Conservation (phyloP, 2,329 filamentous ascomycete species). For the Intubia oerlemansii region DNA sequence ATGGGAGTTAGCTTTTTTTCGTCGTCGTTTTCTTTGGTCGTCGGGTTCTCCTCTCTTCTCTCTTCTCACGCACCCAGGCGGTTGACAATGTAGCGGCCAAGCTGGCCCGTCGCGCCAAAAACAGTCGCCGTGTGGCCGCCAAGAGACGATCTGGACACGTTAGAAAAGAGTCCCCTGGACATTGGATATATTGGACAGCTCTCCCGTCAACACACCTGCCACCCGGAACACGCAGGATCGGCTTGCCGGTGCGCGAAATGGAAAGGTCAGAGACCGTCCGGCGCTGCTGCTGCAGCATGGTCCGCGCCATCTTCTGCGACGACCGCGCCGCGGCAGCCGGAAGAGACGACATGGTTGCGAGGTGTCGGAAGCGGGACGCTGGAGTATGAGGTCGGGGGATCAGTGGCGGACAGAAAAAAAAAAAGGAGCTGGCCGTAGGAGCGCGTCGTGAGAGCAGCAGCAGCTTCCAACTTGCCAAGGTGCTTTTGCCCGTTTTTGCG, state of each 20-base stretch:
- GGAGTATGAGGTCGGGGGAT: neutral
- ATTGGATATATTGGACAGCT: too few relatives aligned
- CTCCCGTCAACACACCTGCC: constrained; percentile 84
- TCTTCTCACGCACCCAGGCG: constrained; percentile 56
- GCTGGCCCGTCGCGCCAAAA: constrained; percentile 88
- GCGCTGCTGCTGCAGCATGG: constrained; percentile 26
- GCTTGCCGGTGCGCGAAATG: constrained; percentile 91
- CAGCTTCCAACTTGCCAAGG: constrained; percentile 4
- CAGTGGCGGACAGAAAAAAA: neutral
- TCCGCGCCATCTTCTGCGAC: constrained; percentile 23
- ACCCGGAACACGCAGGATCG: constrained; percentile 71
- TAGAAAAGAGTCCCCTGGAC: neutral
- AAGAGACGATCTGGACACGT: constrained; percentile 44
- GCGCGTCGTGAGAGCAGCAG: neutral
- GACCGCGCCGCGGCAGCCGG: constrained; percentile 31
- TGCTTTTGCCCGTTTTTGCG: constrained; percentile 7
- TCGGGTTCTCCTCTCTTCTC: too few relatives aligned
- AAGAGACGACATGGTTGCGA: constrained; percentile 7
- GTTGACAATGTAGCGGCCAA: constrained; percentile 96
- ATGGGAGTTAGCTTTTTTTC: neutral
- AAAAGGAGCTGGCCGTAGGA: neutral
- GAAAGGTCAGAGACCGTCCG: constrained; percentile 57
- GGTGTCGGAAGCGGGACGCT: too few relatives aligned
- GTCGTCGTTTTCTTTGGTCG: neutral
- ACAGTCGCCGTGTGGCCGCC: constrained; percentile 94